phyloP scores from a whole-genome alignment of 768 basidiomycete species.

The Serendipita sp. region DNA sequence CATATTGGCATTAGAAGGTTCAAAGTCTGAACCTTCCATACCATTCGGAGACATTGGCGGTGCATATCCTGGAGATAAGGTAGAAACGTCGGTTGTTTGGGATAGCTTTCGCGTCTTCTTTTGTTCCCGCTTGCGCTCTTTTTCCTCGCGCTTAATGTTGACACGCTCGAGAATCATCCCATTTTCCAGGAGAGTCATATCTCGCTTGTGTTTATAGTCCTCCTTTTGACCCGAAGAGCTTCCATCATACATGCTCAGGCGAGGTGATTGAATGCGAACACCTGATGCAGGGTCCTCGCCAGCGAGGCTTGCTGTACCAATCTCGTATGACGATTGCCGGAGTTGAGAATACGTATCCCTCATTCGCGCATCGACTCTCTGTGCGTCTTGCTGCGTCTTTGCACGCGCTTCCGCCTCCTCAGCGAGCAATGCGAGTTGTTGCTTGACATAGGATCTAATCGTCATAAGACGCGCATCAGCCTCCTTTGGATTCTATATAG shows the following conservation, averaged over 20 bases:
- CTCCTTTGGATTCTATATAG: conserved; percentile 69
- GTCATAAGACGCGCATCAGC: conserved; percentile 73
- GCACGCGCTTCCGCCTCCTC: conserved; percentile 68
- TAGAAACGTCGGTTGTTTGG: conserved; percentile 4
- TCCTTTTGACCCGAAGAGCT: neutral
- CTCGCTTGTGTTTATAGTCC: conserved; percentile 39
- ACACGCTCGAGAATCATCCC: conserved; percentile 84
- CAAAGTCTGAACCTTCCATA: conserved; percentile 50
- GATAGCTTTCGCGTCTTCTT: conserved; percentile 55
- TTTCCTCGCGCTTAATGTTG: conserved; percentile 44
- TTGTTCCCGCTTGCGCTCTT: conserved; percentile 34
- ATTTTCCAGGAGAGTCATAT: conserved; percentile 70
- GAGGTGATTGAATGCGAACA: conserved; percentile 34
- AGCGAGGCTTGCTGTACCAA: conserved; percentile 30
- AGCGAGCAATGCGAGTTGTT: conserved; percentile 65
- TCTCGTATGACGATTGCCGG: conserved; percentile 62
- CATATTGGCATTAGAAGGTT: conserved; percentile 63
- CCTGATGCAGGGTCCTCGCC: conserved; percentile 40
- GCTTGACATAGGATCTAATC: conserved; percentile 62
- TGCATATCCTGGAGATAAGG: conserved; percentile 14
- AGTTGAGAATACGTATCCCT: conserved; percentile 67
- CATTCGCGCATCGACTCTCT: conserved; percentile 57
- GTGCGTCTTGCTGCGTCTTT: conserved; percentile 62
- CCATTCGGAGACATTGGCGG: conserved; percentile 32
- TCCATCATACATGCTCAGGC: neutral